A percentile compares a stretch with the other conserved stretches of the same genome.
These are phyloP conservation scores for Colletotrichum sp. DNA, from an alignment of 2,329 filamentous ascomycete genomes.

Conservation along the genomic window DNA sequence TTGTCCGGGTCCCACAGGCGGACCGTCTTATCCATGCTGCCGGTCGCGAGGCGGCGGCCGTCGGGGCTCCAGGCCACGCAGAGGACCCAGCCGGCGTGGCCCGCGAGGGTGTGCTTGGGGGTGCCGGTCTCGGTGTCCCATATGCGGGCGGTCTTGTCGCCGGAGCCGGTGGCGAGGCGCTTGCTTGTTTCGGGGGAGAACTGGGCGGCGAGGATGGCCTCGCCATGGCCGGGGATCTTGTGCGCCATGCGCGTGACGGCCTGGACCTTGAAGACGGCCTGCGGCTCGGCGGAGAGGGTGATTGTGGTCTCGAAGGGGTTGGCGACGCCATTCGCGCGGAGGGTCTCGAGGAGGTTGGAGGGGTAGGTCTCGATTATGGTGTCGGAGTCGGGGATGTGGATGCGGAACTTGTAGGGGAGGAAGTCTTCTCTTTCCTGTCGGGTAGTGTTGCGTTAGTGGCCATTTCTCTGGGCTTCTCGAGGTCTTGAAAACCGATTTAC, in stretches of 20 bases:
- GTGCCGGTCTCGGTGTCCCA: slow-evolving; percentile 97
- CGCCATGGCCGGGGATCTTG: slow-evolving; percentile 87
- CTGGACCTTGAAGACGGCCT: slow-evolving; percentile 93
- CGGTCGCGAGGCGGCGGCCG: slow-evolving; percentile 80
- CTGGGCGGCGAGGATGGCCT: slow-evolving; percentile 84
- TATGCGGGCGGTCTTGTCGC: slow-evolving; percentile 88
- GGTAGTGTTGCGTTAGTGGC: too few relatives aligned
- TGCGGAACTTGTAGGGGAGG: slow-evolving; percentile 66
- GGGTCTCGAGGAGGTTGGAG: slow-evolving; percentile 56
- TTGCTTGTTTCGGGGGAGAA: slow-evolving; percentile 83
- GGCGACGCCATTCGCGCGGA: slow-evolving; percentile 61
- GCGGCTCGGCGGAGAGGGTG: slow-evolving; percentile 71
- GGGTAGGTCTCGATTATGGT: slow-evolving; percentile 62
- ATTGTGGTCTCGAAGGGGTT: slow-evolving; percentile 63
- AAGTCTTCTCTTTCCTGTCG: slow-evolving; percentile 60
- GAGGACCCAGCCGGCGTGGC: slow-evolving; percentile 89
- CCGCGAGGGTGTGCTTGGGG: slow-evolving; percentile 82
- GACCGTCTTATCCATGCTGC: slow-evolving; percentile 93
- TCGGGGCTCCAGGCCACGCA: slow-evolving; percentile 89
- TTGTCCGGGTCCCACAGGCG: slow-evolving; percentile 86
- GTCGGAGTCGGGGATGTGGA: slow-evolving; percentile 60
- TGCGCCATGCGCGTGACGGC: slow-evolving; percentile 90
- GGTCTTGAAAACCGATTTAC: slow-evolving; percentile 37
- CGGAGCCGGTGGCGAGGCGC: slow-evolving; percentile 84
- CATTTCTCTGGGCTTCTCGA: too few relatives aligned